phyloP scores from a whole-genome alignment of 768 basidiomycete species.

The Mrakia gelida region DNA sequence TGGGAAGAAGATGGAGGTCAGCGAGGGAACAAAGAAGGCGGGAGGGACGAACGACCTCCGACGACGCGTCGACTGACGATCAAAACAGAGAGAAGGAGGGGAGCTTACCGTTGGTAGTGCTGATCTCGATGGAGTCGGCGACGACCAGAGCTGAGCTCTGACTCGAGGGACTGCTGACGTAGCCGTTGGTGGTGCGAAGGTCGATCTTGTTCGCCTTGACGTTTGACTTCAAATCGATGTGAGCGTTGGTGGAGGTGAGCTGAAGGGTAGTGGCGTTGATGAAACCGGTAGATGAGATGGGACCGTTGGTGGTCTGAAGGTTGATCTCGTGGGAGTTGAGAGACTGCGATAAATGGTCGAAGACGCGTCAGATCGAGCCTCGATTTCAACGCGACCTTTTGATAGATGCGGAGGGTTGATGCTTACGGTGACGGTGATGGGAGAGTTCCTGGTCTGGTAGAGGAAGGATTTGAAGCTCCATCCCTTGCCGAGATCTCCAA shows the following conservation, averaged over 20 bases:
- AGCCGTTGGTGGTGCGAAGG: not conserved
- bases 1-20: not conserved
- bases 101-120: not conserved
- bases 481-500: not conserved
- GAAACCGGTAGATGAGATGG: not conserved
- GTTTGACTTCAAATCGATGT: not conserved
- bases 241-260: not conserved
- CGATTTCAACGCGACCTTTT: not conserved
- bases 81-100: no score
- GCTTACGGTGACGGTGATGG: not conserved
- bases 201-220: not conserved
- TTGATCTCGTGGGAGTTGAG: not conserved
- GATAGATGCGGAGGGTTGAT: not conserved
- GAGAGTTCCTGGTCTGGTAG: not conserved
- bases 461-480: not conserved
- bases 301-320: constrained; percentile 7
- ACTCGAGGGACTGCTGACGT: not conserved
- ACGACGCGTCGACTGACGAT: not conserved
- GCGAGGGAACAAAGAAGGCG: not conserved
- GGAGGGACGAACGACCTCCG: not conserved
- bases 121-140: not conserved
- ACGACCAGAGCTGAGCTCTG: not conserved
- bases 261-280: not conserved
- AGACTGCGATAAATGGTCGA: not conserved
- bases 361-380: not conserved